Evolutionary conservation across 768 basidiomycete species (phyloP).

Genomic region (Auricularia cornea): DNA sequence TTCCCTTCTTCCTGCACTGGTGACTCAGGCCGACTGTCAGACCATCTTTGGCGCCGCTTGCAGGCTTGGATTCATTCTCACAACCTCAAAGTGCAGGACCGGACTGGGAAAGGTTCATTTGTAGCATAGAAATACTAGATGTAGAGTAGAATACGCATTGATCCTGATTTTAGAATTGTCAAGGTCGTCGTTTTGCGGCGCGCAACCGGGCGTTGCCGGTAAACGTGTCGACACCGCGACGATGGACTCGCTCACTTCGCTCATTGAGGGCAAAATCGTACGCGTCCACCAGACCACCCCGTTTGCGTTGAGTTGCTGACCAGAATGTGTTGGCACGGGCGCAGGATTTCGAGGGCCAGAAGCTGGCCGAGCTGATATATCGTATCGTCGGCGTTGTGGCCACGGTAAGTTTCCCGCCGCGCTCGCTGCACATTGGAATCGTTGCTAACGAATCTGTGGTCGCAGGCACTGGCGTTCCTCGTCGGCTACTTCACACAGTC

Average conservation of each 20-base stretch:
- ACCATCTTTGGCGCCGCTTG: slow-evolving; percentile 49
- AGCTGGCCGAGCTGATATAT: background rate
- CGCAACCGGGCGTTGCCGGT: background rate
- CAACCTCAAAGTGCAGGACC: background rate
- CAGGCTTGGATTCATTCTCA: slow-evolving; percentile 16
- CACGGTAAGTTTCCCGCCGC: background rate
- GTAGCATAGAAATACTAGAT: background rate
- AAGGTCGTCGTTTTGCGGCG: background rate
- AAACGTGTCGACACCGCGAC: background rate
- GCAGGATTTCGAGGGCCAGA: background rate
- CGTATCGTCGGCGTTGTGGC: background rate
- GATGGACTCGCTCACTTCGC: background rate
- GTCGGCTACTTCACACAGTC: background rate
- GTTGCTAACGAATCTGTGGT: too few species aligned
- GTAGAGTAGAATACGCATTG: background rate
- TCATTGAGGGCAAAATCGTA: background rate
- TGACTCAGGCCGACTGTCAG: slow-evolving; percentile 19
- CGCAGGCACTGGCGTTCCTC: background rate
- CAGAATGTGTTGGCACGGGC: background rate
- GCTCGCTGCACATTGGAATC: background rate
- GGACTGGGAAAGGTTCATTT: background rate
- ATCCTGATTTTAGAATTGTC: too few species aligned
- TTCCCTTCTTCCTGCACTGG: slow-evolving; percentile 1
- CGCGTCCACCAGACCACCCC: background rate
- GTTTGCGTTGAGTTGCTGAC: background rate